Evolutionary conservation across 2,329 filamentous ascomycete genomes (phyloP).

Genomic region (Calycina marina): DNA sequence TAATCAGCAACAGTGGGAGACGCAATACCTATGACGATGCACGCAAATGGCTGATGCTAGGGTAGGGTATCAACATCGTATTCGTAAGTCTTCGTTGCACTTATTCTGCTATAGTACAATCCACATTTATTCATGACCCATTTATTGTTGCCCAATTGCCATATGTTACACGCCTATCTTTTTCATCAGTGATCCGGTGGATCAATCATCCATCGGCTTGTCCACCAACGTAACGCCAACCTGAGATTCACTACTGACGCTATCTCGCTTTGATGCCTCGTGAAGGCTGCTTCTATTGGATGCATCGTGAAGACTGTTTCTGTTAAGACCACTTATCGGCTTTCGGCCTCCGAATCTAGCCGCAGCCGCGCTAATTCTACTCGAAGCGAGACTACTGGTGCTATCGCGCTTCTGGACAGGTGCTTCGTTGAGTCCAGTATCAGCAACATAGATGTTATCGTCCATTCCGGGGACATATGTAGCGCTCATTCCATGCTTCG

Average conservation of each 20-base stretch:
- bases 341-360: constrained; percentile 30
- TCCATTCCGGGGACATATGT: constrained; percentile 19
- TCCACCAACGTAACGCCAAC: constrained; percentile 55
- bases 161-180: background rate
- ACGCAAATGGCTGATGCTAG: too few relatives aligned
- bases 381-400: constrained; percentile 45
- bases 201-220: constrained; percentile 62
- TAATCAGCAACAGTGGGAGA: too few relatives aligned
- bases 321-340: constrained; percentile 21
- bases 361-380: constrained; percentile 36
- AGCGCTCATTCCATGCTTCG: constrained; percentile 13
- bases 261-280: constrained; percentile 17
- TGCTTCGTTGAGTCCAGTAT: constrained; percentile 4
- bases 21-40: too few relatives aligned
- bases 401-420: constrained; percentile 37
- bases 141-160: constrained; percentile 1
- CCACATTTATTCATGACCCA: constrained; percentile 3
- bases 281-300: constrained; percentile 22
- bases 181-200: background rate
- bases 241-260: constrained; percentile 19
- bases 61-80: constrained; percentile 13
- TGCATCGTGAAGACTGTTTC: constrained; percentile 19
- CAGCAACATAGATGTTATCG: constrained; percentile 10
- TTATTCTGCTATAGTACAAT: constrained; percentile 12
- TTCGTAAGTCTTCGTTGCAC: constrained; percentile 11